phyloP scores from a whole-genome alignment of 805 yeast species.

The Monosporozyma siamensis region DNA sequence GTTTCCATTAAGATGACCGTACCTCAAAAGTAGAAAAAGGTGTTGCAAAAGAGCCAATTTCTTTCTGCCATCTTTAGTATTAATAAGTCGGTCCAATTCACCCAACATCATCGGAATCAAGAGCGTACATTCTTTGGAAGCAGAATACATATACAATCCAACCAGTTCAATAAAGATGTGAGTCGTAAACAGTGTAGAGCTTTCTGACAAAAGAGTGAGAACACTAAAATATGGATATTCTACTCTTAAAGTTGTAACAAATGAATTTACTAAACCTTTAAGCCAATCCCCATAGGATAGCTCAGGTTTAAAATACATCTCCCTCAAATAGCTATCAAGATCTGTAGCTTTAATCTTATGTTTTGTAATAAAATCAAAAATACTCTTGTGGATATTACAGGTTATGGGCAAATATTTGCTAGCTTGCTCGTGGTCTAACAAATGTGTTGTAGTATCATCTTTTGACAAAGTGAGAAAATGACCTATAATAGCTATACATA shows the following conservation, averaged over 20 bases:
- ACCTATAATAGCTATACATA: neutral
- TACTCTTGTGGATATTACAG: neutral
- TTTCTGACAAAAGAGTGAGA: conserved; percentile 4
- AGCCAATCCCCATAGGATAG: conserved; percentile 8
- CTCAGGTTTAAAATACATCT: neutral
- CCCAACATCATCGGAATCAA: neutral
- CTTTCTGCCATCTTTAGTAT: conserved; percentile 5
- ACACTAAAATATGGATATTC: neutral
- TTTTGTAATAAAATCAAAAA: neutral
- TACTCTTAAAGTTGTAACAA: neutral
- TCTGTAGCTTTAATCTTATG: neutral
- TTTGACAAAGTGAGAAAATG: neutral
- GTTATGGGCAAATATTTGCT: neutral
- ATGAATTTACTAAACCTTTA: neutral
- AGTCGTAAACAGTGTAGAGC: conserved; percentile 3
- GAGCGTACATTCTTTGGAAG: neutral
- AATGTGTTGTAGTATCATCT: neutral
- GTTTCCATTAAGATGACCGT: conserved; percentile 14
- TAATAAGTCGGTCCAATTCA: neutral
- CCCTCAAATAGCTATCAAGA: neutral
- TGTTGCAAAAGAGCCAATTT: conserved; percentile 15
- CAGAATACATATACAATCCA: neutral
- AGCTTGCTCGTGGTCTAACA: neutral
- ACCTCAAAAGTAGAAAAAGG: conserved; percentile 23
- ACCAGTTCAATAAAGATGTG: neutral